Percentiles rank a stretch among this genome's conserved stretches.
phyloP scores from a whole-genome alignment of 495 filamentous ascomycete species.

The Neurospora discreta region DNA sequence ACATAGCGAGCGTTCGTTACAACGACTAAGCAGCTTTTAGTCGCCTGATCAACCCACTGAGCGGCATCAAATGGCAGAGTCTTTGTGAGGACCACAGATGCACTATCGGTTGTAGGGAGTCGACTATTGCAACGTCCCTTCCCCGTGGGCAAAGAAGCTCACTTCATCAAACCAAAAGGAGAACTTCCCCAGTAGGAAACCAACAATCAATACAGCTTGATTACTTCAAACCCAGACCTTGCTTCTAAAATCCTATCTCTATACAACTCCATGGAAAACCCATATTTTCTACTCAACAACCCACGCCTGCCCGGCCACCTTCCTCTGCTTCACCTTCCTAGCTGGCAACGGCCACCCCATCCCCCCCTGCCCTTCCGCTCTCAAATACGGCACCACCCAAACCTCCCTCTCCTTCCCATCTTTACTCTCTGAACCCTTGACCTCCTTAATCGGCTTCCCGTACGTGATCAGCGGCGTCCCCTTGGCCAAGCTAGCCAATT shows the following conservation, averaged over 20 bases:
- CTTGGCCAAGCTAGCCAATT: constrained; percentile 70
- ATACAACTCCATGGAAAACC: neutral
- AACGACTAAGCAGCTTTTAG: too few relatives aligned
- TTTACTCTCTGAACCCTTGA: constrained; percentile 27
- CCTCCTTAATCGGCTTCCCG: constrained; percentile 81
- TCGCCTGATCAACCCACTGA: too few relatives aligned
- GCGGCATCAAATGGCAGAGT: too few relatives aligned
- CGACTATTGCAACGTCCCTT: neutral
- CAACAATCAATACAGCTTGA: neutral
- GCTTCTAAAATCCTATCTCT: neutral
- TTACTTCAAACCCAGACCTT: neutral
- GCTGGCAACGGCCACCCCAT: constrained; percentile 78
- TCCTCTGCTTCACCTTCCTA: constrained; percentile 71
- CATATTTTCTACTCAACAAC: constrained; percentile 33
- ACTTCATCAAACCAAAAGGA: neutral
- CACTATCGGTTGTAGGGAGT: neutral
- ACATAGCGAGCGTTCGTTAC: neutral
- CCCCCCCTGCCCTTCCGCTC: constrained; percentile 48
- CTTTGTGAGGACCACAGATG: neutral
- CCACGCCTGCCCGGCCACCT: constrained; percentile 63
- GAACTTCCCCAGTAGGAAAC: neutral
- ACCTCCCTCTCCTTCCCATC: constrained; percentile 55
- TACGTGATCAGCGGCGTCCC: constrained; percentile 77
- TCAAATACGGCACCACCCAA: constrained; percentile 70
- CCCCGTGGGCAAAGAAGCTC: neutral